phyloP scores from a whole-genome alignment of 495 filamentous ascomycete species.

The Stereocaulon alpinum region DNA sequence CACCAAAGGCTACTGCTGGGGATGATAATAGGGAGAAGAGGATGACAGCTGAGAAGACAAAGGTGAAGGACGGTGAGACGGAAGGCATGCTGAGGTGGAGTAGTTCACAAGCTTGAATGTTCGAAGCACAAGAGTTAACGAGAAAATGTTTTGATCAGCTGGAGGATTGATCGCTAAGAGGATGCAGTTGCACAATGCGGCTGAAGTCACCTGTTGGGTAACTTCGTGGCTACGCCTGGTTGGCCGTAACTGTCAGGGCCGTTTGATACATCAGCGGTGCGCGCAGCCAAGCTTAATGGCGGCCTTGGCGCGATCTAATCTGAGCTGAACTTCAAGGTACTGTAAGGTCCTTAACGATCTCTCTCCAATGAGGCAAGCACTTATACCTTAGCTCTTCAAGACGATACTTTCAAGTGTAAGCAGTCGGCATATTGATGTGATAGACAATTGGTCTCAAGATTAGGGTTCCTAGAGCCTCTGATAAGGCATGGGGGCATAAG shows the following conservation, averaged over 20 bases:
- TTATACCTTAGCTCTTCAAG: too few species aligned
- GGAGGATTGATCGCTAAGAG: not conserved
- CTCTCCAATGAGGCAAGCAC: too few species aligned
- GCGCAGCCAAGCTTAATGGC: not conserved
- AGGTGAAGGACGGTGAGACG: constrained; percentile 21
- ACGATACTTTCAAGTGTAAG: too few species aligned
- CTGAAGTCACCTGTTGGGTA: not conserved
- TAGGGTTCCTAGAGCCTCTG: too few species aligned
- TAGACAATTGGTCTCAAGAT: too few species aligned
- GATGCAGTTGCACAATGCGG: not conserved
- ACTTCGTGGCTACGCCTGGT: not conserved
- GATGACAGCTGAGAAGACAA: constrained; percentile 40
- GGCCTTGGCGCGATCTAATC: not conserved
- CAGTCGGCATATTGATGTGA: too few species aligned
- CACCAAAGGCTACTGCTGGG: constrained; percentile 71
- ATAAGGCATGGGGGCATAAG: too few species aligned
- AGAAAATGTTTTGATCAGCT: not conserved
- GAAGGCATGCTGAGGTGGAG: constrained; percentile 22
- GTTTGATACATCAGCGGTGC: not conserved
- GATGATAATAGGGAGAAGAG: constrained; percentile 50
- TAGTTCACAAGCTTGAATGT: not conserved
- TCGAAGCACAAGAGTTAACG: not conserved
- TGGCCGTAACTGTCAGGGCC: not conserved
- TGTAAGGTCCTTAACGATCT: too few species aligned
- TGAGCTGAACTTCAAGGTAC: too few species aligned